Conservation (phyloP, 495 filamentous ascomycete genomes). For the Xylona heveae region DNA sequence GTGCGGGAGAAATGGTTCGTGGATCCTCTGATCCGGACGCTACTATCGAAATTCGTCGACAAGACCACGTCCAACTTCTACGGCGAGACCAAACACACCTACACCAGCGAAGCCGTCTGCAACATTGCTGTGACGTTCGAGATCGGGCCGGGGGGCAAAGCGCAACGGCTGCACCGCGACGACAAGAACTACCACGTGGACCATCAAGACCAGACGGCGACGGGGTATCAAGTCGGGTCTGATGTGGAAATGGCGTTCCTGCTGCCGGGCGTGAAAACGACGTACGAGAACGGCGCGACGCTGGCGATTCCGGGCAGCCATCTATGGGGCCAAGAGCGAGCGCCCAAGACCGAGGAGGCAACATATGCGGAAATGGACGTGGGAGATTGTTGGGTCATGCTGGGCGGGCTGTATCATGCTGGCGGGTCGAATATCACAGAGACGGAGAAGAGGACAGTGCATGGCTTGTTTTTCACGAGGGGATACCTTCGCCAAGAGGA, state of each 20-base stretch:
- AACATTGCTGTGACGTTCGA: not conserved
- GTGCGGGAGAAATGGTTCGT: not conserved
- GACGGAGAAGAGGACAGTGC: not conserved
- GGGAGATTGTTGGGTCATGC: not conserved
- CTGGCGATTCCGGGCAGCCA: constrained; percentile 6
- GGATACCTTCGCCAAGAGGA: not conserved
- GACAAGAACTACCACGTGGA: constrained; percentile 7
- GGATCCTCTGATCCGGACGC: not conserved
- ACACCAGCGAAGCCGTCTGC: not conserved
- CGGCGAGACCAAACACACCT: not conserved
- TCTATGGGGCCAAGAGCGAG: constrained; percentile 10
- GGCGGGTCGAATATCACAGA: not conserved
- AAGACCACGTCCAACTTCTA: not conserved
- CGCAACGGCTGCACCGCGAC: constrained; percentile 6
- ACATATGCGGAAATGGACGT: not conserved
- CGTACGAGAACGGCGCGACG: constrained; percentile 6
- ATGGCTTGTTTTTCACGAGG: not conserved
- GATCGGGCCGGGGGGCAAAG: constrained; percentile 3
- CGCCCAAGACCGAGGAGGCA: constrained; percentile 11
- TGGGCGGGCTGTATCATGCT: not conserved
- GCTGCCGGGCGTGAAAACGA: constrained; percentile 5
- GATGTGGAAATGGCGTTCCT: not conserved
- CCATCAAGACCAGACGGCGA: constrained; percentile 4
- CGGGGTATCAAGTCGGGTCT: constrained; percentile 1
- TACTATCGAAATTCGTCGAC: not conserved